phyloP scores from a whole-genome alignment of 805 yeast genomes.

The Ogataea methylovora region DNA sequence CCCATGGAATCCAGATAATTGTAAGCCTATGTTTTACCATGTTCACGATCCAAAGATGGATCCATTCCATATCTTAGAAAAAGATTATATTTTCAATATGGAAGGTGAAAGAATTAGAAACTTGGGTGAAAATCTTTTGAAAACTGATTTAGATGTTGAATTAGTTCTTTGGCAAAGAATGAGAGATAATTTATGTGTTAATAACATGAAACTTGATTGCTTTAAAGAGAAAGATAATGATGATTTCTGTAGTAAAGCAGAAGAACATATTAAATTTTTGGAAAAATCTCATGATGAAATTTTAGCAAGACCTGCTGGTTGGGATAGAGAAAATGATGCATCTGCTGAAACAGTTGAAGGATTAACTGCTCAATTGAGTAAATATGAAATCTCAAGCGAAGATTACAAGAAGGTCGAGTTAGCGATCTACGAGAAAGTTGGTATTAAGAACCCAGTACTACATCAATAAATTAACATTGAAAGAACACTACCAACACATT shows the following conservation, averaged over 20 bases:
- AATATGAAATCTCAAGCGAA: no score
- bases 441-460: no score
- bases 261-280: conserved; percentile 19
- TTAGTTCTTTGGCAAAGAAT: conserved; percentile 15
- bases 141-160: conserved; percentile 14
- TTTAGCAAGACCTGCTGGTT: neutral
- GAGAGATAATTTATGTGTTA: conserved; percentile 19
- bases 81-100: conserved; percentile 8
- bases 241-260: conserved; percentile 13
- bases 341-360: no score
- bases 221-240: conserved; percentile 12
- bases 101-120: conserved; percentile 7
- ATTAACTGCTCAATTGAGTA: no score
- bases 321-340: no score
- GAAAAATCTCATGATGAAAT: neutral
- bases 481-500: no score
- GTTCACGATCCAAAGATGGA: conserved; percentile 43
- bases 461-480: no score
- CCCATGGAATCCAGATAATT: conserved; percentile 11
- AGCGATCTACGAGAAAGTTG: no score
- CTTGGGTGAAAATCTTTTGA: conserved; percentile 14
- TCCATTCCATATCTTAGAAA: conserved; percentile 29
- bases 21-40: conserved; percentile 26
- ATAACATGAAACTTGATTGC: conserved; percentile 8
- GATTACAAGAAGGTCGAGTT: no score